A percentile compares a stretch with the other conserved stretches of the same genome.
Conservation (phyloP, 2,329 filamentous ascomycete species). For the Ophiostoma piceae region DNA sequence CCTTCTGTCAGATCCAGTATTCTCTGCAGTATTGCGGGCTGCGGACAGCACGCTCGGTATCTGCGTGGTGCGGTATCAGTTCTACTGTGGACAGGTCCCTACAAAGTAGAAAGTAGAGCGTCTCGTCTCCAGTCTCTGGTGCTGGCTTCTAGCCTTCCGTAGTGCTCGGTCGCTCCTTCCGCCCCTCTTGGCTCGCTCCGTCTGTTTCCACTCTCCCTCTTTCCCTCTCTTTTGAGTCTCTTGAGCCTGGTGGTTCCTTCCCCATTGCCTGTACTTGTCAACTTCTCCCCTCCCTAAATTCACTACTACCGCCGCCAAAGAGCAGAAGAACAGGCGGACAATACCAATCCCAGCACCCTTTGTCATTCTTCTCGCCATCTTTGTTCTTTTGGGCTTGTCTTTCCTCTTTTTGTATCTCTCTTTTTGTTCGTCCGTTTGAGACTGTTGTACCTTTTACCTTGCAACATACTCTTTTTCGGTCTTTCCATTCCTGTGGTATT, state of each 20-base stretch:
- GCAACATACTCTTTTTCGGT: no score
- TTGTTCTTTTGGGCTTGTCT: neutral
- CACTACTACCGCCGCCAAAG: conserved; percentile 6
- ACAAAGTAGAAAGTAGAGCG: no score
- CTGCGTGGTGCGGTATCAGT: neutral
- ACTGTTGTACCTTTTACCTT: neutral
- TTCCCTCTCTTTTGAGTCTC: neutral
- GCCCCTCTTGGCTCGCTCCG: conserved; percentile 8
- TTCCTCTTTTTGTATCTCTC: neutral
- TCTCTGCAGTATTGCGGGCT: neutral
- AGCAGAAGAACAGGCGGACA: conserved; percentile 5
- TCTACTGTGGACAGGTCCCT: conserved; percentile 7
- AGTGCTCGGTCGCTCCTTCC: conserved; percentile 10
- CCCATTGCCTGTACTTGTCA: neutral
- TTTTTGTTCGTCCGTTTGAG: neutral
- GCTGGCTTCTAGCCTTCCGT: neutral
- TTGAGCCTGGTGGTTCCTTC: neutral
- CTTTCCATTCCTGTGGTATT: neutral
- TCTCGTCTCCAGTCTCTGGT: neutral
- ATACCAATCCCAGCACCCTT: neutral
- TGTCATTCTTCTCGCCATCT: neutral
- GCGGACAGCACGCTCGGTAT: neutral
- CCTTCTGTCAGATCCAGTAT: conserved; percentile 14
- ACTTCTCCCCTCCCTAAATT: conserved; percentile 4
- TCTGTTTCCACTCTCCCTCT: neutral